Evolutionary conservation across 805 yeast species (phyloP).

Genomic region (Lipomyces orientalis): DNA sequence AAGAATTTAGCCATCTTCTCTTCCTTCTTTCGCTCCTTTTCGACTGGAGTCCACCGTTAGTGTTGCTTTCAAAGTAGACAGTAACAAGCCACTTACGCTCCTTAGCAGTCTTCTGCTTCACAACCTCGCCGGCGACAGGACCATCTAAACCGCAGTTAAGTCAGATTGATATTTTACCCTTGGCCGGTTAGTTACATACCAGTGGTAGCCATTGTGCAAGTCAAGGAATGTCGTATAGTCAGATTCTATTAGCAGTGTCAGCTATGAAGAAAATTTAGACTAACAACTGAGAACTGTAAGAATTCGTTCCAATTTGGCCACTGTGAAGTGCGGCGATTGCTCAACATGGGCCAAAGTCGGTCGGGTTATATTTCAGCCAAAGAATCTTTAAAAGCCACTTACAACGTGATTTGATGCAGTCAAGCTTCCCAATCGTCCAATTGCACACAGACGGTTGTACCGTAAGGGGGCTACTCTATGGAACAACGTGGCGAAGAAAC

Average conservation of each 20-base stretch:
- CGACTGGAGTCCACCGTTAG: slow-evolving; percentile 48
- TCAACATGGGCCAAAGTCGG: no score
- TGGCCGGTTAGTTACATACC: neutral
- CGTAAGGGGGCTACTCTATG: slow-evolving; percentile 8
- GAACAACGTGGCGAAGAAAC: slow-evolving; percentile 22
- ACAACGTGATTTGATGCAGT: slow-evolving; percentile 5
- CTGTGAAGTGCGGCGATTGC: neutral
- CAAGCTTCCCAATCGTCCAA: slow-evolving; percentile 1
- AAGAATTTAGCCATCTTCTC: slow-evolving; percentile 88
- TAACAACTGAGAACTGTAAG: neutral
- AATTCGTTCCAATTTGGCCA: neutral
- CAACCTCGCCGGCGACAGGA: slow-evolving; percentile 14
- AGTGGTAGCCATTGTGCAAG: slow-evolving; percentile 24
- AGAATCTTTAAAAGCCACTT: neutral
- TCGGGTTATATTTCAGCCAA: no score
- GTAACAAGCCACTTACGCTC: slow-evolving; percentile 32
- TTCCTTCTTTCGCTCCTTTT: slow-evolving; percentile 88
- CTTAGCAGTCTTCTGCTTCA: slow-evolving; percentile 40
- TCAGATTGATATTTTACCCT: neutral
- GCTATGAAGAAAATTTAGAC: neutral
- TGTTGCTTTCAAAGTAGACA: no score
- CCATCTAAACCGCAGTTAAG: neutral
- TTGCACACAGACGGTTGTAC: slow-evolving; percentile 11
- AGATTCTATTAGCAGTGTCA: slow-evolving; percentile 5
- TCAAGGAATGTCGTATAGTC: neutral